Percentiles rank a stretch among this genome's conserved stretches.
phyloP scores from a whole-genome alignment of 371 early-diverging fungal species.

The Mucor indicus region DNA sequence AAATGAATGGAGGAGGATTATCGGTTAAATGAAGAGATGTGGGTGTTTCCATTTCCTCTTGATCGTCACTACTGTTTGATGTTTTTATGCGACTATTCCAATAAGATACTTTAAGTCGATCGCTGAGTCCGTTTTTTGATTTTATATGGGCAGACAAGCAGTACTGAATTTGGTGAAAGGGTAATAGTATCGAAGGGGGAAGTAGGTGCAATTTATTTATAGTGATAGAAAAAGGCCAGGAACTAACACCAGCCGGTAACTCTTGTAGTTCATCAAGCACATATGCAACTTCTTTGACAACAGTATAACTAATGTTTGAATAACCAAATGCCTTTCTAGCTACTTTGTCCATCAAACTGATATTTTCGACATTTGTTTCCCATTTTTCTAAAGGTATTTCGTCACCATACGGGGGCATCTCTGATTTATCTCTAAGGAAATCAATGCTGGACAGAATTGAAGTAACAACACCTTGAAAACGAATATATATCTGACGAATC shows the following conservation, averaged over 20 bases:
- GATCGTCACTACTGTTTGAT: neutral
- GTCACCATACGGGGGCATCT: neutral
- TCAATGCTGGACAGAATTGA: slow-evolving; percentile 18
- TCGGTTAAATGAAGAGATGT: neutral
- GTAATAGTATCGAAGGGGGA: slow-evolving; percentile 23
- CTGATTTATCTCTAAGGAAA: slow-evolving; percentile 3
- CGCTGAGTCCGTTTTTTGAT: slow-evolving; percentile 19
- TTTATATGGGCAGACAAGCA: slow-evolving; percentile 22
- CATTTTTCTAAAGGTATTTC: slow-evolving; percentile 12
- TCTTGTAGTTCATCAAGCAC: slow-evolving; percentile 4
- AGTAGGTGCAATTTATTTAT: slow-evolving; percentile 16
- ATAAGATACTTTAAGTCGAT: slow-evolving; percentile 24
- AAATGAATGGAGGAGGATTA: neutral
- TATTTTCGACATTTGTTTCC: slow-evolving; percentile 2
- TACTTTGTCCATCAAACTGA: neutral
- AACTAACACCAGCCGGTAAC: slow-evolving; percentile 14
- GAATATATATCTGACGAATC: slow-evolving; percentile 22
- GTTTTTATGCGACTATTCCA: slow-evolving; percentile 14
- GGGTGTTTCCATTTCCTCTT: neutral
- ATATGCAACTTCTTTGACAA: slow-evolving; percentile 7
- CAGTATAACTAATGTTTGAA: slow-evolving; percentile 5
- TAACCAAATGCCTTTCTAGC: slow-evolving; percentile 8
- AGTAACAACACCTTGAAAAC: slow-evolving; percentile 24
- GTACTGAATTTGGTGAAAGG: slow-evolving; percentile 29
- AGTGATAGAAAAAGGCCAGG: slow-evolving; percentile 24